Evolutionary conservation across 768 basidiomycete genomes (phyloP).

Genomic region (Russula olivacea): DNA sequence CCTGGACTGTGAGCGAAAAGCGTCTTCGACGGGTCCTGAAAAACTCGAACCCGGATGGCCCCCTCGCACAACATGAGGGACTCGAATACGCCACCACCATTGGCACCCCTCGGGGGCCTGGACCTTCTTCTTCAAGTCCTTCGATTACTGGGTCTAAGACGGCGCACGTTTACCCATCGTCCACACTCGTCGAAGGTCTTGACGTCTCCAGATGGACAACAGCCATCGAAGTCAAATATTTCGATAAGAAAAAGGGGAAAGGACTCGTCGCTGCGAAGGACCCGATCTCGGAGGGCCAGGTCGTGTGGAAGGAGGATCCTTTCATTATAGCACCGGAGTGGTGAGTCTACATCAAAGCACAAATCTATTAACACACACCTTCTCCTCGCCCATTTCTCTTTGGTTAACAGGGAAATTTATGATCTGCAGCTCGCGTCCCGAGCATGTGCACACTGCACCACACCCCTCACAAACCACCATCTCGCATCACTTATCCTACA

Average conservation of each 20-base stretch:
- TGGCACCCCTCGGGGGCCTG: not conserved
- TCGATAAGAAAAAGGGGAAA: slow-evolving; percentile 69
- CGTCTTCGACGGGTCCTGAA: slow-evolving; percentile 69
- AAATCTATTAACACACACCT: too few relatives aligned
- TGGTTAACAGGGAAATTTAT: slow-evolving; percentile 80
- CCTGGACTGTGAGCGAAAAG: slow-evolving; percentile 82
- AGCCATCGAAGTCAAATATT: slow-evolving; percentile 63
- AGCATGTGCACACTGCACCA: slow-evolving; percentile 77
- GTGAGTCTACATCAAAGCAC: too few relatives aligned
- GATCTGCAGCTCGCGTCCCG: slow-evolving; percentile 53
- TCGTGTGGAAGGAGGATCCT: slow-evolving; percentile 27
- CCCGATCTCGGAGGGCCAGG: slow-evolving; percentile 62
- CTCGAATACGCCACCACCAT: not conserved
- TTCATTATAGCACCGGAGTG: slow-evolving; percentile 65
- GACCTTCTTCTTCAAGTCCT: too few relatives aligned
- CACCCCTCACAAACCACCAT: slow-evolving; percentile 40
- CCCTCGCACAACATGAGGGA: slow-evolving; percentile 12
- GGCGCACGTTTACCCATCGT: slow-evolving; percentile 47
- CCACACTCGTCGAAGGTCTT: slow-evolving; percentile 56
- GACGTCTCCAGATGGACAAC: slow-evolving; percentile 56
- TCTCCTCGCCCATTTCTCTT: too few relatives aligned
- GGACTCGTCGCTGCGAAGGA: slow-evolving; percentile 69
- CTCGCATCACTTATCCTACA: slow-evolving; percentile 20
- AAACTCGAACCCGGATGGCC: slow-evolving; percentile 45
- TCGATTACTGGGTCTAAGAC: not conserved